Conservation (phyloP, 441 rosid species). For the Populus hybrid region DNA sequence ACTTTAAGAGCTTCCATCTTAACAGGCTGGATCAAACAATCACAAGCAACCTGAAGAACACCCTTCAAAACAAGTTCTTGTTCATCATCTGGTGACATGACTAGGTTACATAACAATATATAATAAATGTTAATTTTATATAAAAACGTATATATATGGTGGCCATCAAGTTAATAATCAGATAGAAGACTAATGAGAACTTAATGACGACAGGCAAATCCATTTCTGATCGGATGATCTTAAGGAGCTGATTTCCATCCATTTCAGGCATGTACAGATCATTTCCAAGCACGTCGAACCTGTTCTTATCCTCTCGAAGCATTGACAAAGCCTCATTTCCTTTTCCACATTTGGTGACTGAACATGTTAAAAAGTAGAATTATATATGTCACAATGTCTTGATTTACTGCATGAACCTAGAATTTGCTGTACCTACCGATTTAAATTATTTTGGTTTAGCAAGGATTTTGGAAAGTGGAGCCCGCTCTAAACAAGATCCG, state of each 20-base stretch:
- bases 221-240: constrained; percentile 16
- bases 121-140: neutral
- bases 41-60: constrained; percentile 32
- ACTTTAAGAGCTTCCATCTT: constrained; percentile 19
- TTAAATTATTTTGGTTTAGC: neutral
- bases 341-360: constrained; percentile 27
- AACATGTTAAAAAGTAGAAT: neutral
- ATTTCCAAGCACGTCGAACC: constrained; percentile 30
- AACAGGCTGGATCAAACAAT: constrained; percentile 32
- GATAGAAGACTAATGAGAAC: neutral
- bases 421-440: no score
- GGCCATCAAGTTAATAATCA: neutral
- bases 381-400: no score
- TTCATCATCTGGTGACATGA: constrained; percentile 30
- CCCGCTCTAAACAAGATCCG: no score
- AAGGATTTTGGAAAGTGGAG: no score
- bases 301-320: constrained; percentile 23
- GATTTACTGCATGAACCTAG: neutral
- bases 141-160: neutral
- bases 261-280: constrained; percentile 36
- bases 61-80: constrained; percentile 18
- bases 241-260: constrained; percentile 34
- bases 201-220: constrained; percentile 35
- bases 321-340: constrained; percentile 28
- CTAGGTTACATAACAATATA: constrained; percentile 2